phyloP scores from a whole-genome alignment of 805 yeast species.

The Teunomyces tritomae region DNA sequence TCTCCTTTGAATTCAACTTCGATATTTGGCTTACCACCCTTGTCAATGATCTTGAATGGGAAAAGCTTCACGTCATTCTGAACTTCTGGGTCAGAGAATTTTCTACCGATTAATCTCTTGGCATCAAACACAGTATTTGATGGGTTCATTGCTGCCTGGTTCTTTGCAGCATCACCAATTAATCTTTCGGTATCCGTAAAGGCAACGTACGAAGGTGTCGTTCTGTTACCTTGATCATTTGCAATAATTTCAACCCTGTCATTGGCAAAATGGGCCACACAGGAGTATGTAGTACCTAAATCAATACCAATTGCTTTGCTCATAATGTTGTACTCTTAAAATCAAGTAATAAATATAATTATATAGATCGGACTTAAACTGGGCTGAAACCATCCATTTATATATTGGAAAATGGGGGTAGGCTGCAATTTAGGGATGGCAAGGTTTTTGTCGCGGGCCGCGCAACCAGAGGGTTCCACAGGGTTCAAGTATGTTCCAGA shows the following conservation, averaged over 20 bases:
- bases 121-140: constrained; percentile 91
- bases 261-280: constrained; percentile 73
- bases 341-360: neutral
- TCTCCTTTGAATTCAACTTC: constrained; percentile 89
- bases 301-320: constrained; percentile 75
- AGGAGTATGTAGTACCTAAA: constrained; percentile 96
- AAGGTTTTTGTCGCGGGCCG: neutral
- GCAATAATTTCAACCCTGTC: constrained; percentile 94
- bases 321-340: constrained; percentile 8
- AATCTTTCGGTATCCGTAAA: constrained; percentile 94
- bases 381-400: neutral
- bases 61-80: constrained; percentile 79
- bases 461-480: neutral
- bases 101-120: constrained; percentile 89
- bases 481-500: constrained; percentile 1
- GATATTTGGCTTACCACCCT: constrained; percentile 82
- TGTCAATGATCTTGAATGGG: constrained; percentile 79
- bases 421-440: constrained; percentile 1
- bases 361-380: neutral
- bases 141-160: constrained; percentile 98
- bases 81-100: constrained; percentile 74
- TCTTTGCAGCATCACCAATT: constrained; percentile 97
- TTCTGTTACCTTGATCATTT: constrained; percentile 98
- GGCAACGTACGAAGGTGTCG: constrained; percentile 95
- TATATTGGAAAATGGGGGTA: constrained; percentile 1